A percentile compares a stretch with the other conserved stretches of the same genome.
phyloP scores from a whole-genome alignment of 2,329 filamentous ascomycete species.

The Graphiopsis chlorocephala region DNA sequence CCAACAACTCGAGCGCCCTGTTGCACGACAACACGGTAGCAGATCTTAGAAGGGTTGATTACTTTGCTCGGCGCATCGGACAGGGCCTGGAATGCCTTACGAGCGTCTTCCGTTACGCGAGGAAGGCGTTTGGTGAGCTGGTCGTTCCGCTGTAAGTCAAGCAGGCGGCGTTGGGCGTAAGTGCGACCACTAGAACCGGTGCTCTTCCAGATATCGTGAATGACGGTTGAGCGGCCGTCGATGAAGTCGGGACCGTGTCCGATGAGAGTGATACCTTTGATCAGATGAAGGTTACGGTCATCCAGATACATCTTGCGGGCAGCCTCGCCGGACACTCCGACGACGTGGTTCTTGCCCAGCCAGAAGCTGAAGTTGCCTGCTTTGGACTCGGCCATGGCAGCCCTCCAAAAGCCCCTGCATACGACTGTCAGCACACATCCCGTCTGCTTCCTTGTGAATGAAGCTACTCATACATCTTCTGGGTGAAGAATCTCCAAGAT shows the following conservation, averaged over 20 bases:
- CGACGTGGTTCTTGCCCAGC: conserved; percentile 18
- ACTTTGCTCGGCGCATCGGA: neutral
- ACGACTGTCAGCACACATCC: neutral
- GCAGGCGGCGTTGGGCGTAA: neutral
- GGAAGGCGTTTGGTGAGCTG: neutral
- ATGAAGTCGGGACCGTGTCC: conserved; percentile 16
- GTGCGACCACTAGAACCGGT: neutral
- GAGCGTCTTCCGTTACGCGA: neutral
- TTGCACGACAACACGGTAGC: conserved; percentile 4
- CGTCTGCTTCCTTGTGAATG: neutral
- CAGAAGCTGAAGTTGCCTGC: conserved; percentile 21
- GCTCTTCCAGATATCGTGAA: conserved; percentile 2
- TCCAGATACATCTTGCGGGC: conserved; percentile 20
- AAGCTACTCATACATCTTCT: neutral
- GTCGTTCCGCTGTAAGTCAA: neutral
- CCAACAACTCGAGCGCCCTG: conserved; percentile 7
- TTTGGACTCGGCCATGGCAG: conserved; percentile 6
- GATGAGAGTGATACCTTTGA: conserved; percentile 2
- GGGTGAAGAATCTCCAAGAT: conserved; percentile 7
- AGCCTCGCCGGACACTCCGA: conserved; percentile 16
- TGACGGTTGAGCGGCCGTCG: conserved; percentile 8
- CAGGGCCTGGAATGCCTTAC: neutral
- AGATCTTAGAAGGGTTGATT: conserved; percentile 12
- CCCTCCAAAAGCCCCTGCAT: conserved; percentile 14
- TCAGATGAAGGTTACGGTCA: conserved; percentile 15